Evolutionary conservation across 371 early-diverging fungal species (phyloP).

Genomic region (Saksenaea vasiformis): DNA sequence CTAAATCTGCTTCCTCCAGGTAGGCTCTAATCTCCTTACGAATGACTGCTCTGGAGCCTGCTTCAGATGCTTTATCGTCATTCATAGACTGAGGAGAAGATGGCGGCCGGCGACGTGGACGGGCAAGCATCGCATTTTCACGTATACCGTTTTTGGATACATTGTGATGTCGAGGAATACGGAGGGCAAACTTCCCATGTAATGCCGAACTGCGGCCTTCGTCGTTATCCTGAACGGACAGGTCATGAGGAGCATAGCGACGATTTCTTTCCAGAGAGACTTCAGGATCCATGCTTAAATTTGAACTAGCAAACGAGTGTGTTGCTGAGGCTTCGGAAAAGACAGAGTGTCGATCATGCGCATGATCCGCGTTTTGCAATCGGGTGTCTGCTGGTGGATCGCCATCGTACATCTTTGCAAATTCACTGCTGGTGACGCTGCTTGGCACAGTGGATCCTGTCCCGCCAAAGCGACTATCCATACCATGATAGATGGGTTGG

Average conservation of each 20-base stretch:
- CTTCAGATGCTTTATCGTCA: neutral
- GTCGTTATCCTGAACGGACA: slow-evolving; percentile 9
- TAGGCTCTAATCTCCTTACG: slow-evolving; percentile 27
- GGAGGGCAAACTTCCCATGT: slow-evolving; percentile 25
- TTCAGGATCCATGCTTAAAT: neutral
- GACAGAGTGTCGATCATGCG: neutral
- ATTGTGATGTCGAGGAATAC: slow-evolving; percentile 16
- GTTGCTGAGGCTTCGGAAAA: neutral
- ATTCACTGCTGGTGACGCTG: neutral
- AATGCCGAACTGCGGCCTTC: slow-evolving; percentile 27
- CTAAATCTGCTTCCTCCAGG: slow-evolving; percentile 28
- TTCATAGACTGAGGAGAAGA: neutral
- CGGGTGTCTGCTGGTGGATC: neutral
- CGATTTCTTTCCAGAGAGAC: neutral
- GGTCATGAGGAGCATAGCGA: neutral
- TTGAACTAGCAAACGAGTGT: neutral
- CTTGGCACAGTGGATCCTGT: neutral
- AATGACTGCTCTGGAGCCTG: slow-evolving; percentile 5
- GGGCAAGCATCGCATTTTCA: slow-evolving; percentile 4
- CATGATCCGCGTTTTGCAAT: neutral
- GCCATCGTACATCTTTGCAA: neutral
- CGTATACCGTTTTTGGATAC: neutral
- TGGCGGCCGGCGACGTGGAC: neutral
- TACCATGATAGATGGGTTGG: neutral
- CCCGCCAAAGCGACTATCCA: neutral